Base-by-base conservation (phyloP, 2,329 filamentous ascomycete species). In the Raffaelea albimanens region DNA sequence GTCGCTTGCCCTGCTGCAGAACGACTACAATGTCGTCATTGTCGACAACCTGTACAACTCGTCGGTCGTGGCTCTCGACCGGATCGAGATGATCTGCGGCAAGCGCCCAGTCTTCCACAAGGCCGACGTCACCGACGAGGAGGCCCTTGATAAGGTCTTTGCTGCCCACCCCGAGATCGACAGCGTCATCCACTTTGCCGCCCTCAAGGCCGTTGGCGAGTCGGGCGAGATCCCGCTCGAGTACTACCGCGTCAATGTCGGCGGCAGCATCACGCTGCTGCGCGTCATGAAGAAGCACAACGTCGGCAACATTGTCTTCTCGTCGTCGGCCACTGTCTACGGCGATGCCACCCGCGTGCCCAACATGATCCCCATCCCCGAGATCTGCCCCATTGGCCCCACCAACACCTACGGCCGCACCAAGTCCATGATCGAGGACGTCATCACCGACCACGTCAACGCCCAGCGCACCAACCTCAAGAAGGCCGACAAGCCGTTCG, bases 341-440 rank as follows among this genome's bases (percentile, higher is more conserved):
- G 93, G 93, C 63, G 94, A 98, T 13, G 93, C 91, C 46, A 97
- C 93, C 41, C 86, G 89, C 63, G 87, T 96, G 70, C 82, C 85
- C 57, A 85, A 94, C 76, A 98, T 98, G 93, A 98, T 98, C 56
- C 93, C 93, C 55, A 98, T 98, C 61, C 93, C 93, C 45, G 93
- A 98, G 72, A 75, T 87, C 67, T 98, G 93, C 76, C 93, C 94
- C 51, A 87, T 95, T 53, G 91, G 89, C 45, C 88, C 93, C 14
- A 98, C 93, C 57, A 98, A 97, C 75, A 89, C 91, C 22, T 98
- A 98, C 69, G 94, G 93, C 54, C 88, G 88, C 68, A 98, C 93
- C 55, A 98, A 98, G 75, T 83, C 87, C 60, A 86, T 83, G 57
- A 89, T 95, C 53, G 93, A 98, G 74, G 78, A 75, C 56, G 83